Base-by-base conservation (phyloP, 2,329 filamentous ascomycete genomes). In the Pseudogymnoascus sp. region DNA sequence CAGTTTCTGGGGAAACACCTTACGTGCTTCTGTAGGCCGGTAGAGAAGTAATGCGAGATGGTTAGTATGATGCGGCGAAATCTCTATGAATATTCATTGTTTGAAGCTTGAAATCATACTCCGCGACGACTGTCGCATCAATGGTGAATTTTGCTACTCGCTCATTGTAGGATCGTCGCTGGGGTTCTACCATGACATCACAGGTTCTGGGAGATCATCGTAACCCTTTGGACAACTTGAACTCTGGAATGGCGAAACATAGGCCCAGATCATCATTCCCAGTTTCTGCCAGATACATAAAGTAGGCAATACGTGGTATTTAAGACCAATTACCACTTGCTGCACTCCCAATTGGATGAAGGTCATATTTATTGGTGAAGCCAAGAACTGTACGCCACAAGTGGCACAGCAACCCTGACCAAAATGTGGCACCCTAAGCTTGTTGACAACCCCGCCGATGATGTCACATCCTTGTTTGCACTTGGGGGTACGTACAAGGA, bases 1-100 rank as follows among this genome's bases (percentile, higher is more conserved):
- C 50, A 64, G 62, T 65, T 62, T 38, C 59, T 62, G 8, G 57
- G 62, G 40, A 66, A 64, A 35, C 64, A 67, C 63, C 35, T 67
- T 42, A 60, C 64, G 26, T 62, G 50, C 13, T 64, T 62, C 42
- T 67, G 65, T 63, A 47, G 50, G 60, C 64, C 62, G 7, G 35
- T 67, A 8, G 42, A 15, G 35, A 26, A 23, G 60, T 65, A 64
- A 28, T 28, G 42, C 5, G 42, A 15, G 11, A 9, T 23, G 8
- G 40, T 21, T 21, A 3, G 17, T 4, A 17, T 40, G 17, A 42
- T 42, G 9, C 40, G 3, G 7, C 10, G 19, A 44, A 15, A 44
- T 23, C 19, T 19, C 10, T 15, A 15, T 6, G 42, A 15, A 15
- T 4, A 23, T 47, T 17, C 44, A 28, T 2, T 28, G 13, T 6